Conservation (phyloP, 2,329 filamentous ascomycete genomes). For the Trichoderma citrinoviride region DNA sequence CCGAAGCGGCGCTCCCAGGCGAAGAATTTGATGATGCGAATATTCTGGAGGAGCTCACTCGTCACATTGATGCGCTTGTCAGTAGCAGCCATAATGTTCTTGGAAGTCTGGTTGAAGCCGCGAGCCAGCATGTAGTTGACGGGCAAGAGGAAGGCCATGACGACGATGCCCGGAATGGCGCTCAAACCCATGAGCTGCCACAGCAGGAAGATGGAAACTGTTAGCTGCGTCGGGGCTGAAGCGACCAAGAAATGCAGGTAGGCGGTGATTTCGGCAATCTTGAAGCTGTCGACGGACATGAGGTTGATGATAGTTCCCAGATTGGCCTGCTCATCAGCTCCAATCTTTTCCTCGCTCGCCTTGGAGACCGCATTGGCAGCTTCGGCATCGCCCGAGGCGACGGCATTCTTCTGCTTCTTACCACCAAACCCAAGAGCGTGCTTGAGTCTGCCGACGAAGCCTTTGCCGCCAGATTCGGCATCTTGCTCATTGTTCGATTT, state of each 20-base stretch:
- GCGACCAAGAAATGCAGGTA: slow-evolving; percentile 97
- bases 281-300: slow-evolving; percentile 99
- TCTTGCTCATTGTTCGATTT: slow-evolving; percentile 34
- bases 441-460: slow-evolving; percentile 51
- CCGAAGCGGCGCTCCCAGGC: slow-evolving; percentile 95
- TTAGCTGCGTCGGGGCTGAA: slow-evolving; percentile 81
- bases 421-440: slow-evolving; percentile 60
- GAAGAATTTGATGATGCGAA: slow-evolving; percentile 98
- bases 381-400: slow-evolving; percentile 35
- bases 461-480: slow-evolving; percentile 36
- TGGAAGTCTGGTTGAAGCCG: slow-evolving; percentile 82
- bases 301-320: slow-evolving; percentile 98
- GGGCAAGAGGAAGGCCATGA: slow-evolving; percentile 86
- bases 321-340: slow-evolving; percentile 73
- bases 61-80: slow-evolving; percentile 95
- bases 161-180: slow-evolving; percentile 85
- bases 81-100: slow-evolving; percentile 86
- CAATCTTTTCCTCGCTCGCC: slow-evolving; percentile 37
- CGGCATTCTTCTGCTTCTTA: slow-evolving; percentile 48
- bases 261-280: slow-evolving; percentile 89
- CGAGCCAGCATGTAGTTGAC: slow-evolving; percentile 86
- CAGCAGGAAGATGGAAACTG: slow-evolving; percentile 75
- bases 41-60: slow-evolving; percentile 95
- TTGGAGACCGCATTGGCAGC: slow-evolving; percentile 37
- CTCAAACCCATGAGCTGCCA: slow-evolving; percentile 90